phyloP scores from a whole-genome alignment of 1,284 basidiomycete genomes.

The Porogramme epimiltina region DNA sequence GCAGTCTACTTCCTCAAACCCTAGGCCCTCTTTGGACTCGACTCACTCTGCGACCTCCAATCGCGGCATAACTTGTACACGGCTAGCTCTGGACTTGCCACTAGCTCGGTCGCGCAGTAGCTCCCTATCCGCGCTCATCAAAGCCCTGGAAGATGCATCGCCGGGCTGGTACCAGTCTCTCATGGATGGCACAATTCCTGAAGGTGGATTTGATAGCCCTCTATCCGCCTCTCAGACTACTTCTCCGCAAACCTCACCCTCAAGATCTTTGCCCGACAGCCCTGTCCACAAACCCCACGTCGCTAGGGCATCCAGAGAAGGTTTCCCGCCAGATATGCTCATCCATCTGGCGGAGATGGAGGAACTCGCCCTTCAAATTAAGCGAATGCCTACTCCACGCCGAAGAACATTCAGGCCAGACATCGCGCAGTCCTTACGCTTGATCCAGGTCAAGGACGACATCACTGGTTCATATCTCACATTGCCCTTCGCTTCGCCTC shows the following conservation, averaged over 20 bases:
- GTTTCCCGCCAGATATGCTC: slow-evolving; percentile 5
- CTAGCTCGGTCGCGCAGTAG: slow-evolving; percentile 11
- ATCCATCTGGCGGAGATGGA: slow-evolving; percentile 15
- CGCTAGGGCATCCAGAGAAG: not conserved
- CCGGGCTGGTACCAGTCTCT: slow-evolving; percentile 23
- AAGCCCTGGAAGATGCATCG: slow-evolving; percentile 16
- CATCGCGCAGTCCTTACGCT: not conserved
- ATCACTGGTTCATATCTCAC: not conserved
- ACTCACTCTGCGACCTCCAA: slow-evolving; percentile 3
- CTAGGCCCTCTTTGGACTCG: not conserved
- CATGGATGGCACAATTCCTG: slow-evolving; percentile 16
- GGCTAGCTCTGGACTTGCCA: slow-evolving; percentile 17
- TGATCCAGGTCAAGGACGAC: not conserved
- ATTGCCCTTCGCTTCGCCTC: not conserved
- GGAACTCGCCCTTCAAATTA: slow-evolving; percentile 2
- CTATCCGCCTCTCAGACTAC: not conserved
- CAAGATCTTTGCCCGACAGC: not conserved
- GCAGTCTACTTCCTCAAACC: not conserved
- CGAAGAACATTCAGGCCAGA: slow-evolving; percentile 1
- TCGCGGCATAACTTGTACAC: slow-evolving; percentile 15
- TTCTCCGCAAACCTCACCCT: not conserved
- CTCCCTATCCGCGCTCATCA: slow-evolving; percentile 16
- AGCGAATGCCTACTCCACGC: slow-evolving; percentile 7
- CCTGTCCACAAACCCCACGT: not conserved
- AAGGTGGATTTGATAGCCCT: not conserved